Evolutionary conservation across 164 flowering plant species (phyloP).

Genomic region (Magnolia sinica): DNA sequence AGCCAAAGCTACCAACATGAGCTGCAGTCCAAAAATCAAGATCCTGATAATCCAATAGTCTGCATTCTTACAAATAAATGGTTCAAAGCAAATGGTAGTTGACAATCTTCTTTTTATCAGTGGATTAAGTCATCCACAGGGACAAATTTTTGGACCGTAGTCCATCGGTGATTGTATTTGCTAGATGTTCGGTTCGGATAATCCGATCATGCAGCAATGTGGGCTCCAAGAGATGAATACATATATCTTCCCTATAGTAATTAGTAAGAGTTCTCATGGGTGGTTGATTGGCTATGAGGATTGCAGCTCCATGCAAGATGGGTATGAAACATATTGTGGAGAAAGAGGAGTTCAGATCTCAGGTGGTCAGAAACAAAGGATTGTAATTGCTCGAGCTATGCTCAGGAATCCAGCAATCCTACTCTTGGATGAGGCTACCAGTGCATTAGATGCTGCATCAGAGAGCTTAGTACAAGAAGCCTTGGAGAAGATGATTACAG

Average conservation of each 20-base stretch:
- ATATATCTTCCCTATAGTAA: too few species aligned
- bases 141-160: too few species aligned
- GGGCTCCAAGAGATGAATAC: too few species aligned
- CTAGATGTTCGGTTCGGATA: background rate
- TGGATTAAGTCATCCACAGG: too few species aligned
- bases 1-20: too few species aligned
- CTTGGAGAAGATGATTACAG: constrained; percentile 43
- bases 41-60: too few species aligned
- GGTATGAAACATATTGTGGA: constrained; percentile 50
- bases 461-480: constrained; percentile 51
- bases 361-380: constrained; percentile 59
- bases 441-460: constrained; percentile 45
- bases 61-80: too few species aligned
- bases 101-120: too few species aligned
- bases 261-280: background rate
- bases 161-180: too few species aligned
- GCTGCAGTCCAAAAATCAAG: too few species aligned
- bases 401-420: constrained; percentile 44
- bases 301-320: constrained; percentile 25
- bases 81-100: too few species aligned
- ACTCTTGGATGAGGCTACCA: constrained; percentile 51
- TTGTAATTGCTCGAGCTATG: constrained; percentile 50
- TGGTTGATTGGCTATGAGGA: background rate
- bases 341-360: constrained; percentile 55
- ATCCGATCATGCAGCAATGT: background rate